These are phyloP conservation scores for Capsella bursapastoris DNA, from an alignment of 345 rosid species.

Conservation along the genomic window DNA sequence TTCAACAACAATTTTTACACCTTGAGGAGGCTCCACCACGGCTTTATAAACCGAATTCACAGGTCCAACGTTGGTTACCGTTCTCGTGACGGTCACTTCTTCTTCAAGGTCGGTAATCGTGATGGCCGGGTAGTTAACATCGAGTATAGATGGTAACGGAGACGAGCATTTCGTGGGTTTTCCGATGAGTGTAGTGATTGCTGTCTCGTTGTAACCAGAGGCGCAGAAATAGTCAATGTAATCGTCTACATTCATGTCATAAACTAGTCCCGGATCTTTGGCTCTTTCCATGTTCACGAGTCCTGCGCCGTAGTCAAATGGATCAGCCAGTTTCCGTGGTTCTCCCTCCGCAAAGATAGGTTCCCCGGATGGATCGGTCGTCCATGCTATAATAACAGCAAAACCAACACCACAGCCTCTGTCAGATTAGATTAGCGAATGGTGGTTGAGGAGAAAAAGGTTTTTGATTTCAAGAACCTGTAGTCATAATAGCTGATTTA, in stretches of 20 bases:
- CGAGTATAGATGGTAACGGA: conserved; percentile 35
- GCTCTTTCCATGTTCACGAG: conserved; percentile 36
- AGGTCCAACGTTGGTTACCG: conserved; percentile 42
- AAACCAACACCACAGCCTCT: background rate
- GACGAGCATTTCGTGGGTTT: conserved; percentile 18
- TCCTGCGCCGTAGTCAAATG: conserved; percentile 42
- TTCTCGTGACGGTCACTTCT: conserved; percentile 18
- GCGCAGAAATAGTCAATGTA: conserved; percentile 35
- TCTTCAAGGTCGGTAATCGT: conserved; percentile 33
- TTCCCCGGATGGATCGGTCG: conserved; percentile 26
- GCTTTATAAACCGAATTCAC: conserved; percentile 38
- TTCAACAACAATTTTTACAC: conserved; percentile 28
- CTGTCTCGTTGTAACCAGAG: conserved; percentile 23
- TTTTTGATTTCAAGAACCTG: conserved; percentile 29
- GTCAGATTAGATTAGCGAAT: conserved; percentile 14
- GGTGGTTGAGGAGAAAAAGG: background rate
- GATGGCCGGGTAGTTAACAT: conserved; percentile 40
- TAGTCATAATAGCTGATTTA: conserved; percentile 41
- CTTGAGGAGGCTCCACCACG: conserved; percentile 25
- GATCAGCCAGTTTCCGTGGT: conserved; percentile 34
- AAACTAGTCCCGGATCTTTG: conserved; percentile 38
- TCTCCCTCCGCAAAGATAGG: conserved; percentile 19
- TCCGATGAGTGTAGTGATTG: conserved; percentile 17
- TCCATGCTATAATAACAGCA: conserved; percentile 34
- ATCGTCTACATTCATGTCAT: conserved; percentile 42